These are phyloP conservation scores for Boechera stricta DNA, from an alignment of 345 rosid genomes.

Conservation along the genomic window DNA sequence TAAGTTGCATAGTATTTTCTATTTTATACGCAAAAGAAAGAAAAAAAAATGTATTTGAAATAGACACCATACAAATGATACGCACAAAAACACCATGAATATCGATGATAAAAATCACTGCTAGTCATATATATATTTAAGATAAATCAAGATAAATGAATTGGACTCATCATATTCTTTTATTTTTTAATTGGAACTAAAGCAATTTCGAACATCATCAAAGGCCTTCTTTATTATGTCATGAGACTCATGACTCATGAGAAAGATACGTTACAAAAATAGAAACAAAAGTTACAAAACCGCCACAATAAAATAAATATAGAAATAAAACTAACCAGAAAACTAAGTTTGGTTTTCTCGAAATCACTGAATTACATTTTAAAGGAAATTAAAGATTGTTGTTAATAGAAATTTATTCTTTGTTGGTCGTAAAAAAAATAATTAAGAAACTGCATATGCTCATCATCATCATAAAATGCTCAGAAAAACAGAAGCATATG, in stretches of 20 bases:
- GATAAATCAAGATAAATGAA: neutral
- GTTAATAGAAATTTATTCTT: neutral
- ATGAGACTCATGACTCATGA: conserved; percentile 37
- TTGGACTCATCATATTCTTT: conserved; percentile 19
- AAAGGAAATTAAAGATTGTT: neutral
- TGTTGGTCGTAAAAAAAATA: conserved; percentile 28
- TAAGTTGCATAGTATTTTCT: neutral
- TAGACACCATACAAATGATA: conserved; percentile 18
- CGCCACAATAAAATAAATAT: conserved; percentile 18
- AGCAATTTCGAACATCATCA: conserved; percentile 27
- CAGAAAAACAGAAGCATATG: conserved; percentile 38
- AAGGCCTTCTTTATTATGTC: conserved; percentile 32
- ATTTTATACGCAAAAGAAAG: neutral
- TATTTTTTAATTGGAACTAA: neutral
- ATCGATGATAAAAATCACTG: conserved; percentile 19
- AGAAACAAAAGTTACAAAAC: conserved; percentile 39
- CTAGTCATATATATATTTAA: neutral
- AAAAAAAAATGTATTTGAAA: neutral
- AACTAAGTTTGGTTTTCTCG: conserved; percentile 3
- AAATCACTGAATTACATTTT: neutral
- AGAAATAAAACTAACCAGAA: conserved; percentile 18
- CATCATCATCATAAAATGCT: conserved; percentile 41
- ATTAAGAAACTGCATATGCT: conserved; percentile 30
- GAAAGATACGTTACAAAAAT: conserved; percentile 41
- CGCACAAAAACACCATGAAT: conserved; percentile 20